phyloP scores from a whole-genome alignment of 805 yeast species.

The Yarrowia deformans region DNA sequence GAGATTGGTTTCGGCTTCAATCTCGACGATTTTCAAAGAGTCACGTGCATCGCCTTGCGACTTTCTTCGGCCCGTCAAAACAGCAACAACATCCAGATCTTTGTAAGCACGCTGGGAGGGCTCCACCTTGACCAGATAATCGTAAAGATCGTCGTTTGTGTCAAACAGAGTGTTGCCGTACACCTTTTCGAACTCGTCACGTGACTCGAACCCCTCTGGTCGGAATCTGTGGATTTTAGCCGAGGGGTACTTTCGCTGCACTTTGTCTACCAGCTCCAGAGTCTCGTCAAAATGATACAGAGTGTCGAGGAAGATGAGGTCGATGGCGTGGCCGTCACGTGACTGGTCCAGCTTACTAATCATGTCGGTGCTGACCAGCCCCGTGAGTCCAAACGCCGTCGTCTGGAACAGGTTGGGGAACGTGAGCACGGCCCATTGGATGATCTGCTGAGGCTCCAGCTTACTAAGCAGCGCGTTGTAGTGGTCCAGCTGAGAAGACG shows the following conservation, averaged over 20 bases:
- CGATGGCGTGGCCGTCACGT: conserved; percentile 57
- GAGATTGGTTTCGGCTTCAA: conserved; percentile 71
- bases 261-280: conserved; percentile 67
- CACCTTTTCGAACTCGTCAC: conserved; percentile 65
- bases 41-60: conserved; percentile 89
- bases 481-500: conserved; percentile 65
- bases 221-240: conserved; percentile 67
- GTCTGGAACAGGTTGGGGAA: conserved; percentile 87
- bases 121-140: conserved; percentile 88
- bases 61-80: conserved; percentile 88
- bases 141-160: conserved; percentile 78
- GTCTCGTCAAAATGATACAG: conserved; percentile 96
- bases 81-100: conserved; percentile 77
- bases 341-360: conserved; percentile 59
- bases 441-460: conserved; percentile 71
- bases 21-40: conserved; percentile 73
- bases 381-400: conserved; percentile 94
- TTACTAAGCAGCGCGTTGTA: conserved; percentile 67
- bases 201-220: conserved; percentile 66
- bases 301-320: conserved; percentile 87
- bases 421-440: conserved; percentile 83
- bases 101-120: conserved; percentile 86
- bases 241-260: conserved; percentile 63
- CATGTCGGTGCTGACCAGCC: conserved; percentile 86
- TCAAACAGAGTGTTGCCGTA: conserved; percentile 88